A percentile compares a stretch with the other conserved stretches of the same genome.
phyloP scores from a whole-genome alignment of 495 filamentous ascomycete species.

The Aspergillus mulundensis region DNA sequence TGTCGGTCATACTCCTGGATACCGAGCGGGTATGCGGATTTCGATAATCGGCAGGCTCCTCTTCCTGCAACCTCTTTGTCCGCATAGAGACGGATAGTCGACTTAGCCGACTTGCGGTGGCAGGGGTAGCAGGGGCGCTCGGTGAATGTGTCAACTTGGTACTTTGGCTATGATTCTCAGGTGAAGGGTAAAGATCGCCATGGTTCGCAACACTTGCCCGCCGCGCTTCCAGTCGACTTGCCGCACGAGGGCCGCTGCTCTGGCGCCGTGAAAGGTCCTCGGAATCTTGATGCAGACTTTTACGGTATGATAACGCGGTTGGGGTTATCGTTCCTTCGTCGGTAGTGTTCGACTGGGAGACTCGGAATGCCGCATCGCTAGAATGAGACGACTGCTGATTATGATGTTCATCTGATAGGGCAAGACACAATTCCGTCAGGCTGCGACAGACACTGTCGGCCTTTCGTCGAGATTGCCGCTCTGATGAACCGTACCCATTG shows the following conservation, averaged over 20 bases:
- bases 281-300: constrained; percentile 42
- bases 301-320: constrained; percentile 29
- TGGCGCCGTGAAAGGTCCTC: constrained; percentile 31
- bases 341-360: constrained; percentile 26
- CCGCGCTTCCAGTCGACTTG: constrained; percentile 69
- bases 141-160: constrained; percentile 27
- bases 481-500: constrained; percentile 51
- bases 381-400: constrained; percentile 27
- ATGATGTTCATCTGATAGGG: constrained; percentile 57
- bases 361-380: constrained; percentile 21
- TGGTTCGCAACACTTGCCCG: constrained; percentile 56
- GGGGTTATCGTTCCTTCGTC: constrained; percentile 32
- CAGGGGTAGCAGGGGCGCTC: constrained; percentile 25
- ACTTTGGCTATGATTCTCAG: constrained; percentile 8
- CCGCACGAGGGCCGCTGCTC: constrained; percentile 57
- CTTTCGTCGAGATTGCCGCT: constrained; percentile 82
- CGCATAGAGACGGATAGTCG: constrained; percentile 39
- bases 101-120: constrained; percentile 33
- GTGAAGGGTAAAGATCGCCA: constrained; percentile 24
- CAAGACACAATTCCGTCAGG: constrained; percentile 87
- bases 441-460: constrained; percentile 90
- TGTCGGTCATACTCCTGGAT: constrained; percentile 40
- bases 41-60: constrained; percentile 24
- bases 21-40: constrained; percentile 29
- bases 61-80: constrained; percentile 33